Evolutionary conservation across 2,329 filamentous ascomycete genomes (phyloP), one percentile per base, ranked within the genome.

Genomic region (Furcasterigmium sp.): DNA sequence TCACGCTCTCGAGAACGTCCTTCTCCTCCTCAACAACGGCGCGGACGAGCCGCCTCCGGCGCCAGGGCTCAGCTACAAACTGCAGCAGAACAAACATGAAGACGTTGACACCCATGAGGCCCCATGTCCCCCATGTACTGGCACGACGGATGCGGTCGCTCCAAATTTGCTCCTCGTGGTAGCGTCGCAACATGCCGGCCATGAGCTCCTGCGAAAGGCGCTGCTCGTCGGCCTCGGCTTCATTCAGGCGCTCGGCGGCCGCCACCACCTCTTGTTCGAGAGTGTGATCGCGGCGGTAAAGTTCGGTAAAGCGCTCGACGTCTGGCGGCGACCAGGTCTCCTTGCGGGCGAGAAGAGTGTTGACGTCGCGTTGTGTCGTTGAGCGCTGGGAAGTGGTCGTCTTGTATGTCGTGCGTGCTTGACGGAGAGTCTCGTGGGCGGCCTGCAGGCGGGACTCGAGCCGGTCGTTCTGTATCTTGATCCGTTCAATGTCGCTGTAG

Each of bases 81-180:
- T 96, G 84, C 54, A 94, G 82, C 15, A 91, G 75, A 42, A 98
- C 66, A 59, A 98, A 88, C 37, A 98, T 68, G 48, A 97, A 62
- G 25, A 97, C 87, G 60, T 98, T 98, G 57, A 97, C 80, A 19
- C 91, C 91, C 93, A 98, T 98, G 48, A 98, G 70, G 1, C 91
- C 93, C 82, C 94, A 97, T 0, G 93, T 98, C 28, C 94, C 91
- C 93, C 93, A 98, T 0, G 93, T 98, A 61, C 87, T 93, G 74
- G 95, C 95, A 51, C 93, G 77, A 28, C 93, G 78, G 60, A 98
- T 98, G 55, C 95, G 91, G 62, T 98, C 93, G 59, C 88, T 95
- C 93, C 93, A 98, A 44, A 98, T 94, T 69, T 98, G 93, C 70
- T 98, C 93, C 68, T 98, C 93, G 63, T 98, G 93, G 65, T 98